Evolutionary conservation across 2,329 filamentous ascomycete species (phyloP), one percentile per base, ranked within the genome.

Genomic region (Cladosporium sp.): DNA sequence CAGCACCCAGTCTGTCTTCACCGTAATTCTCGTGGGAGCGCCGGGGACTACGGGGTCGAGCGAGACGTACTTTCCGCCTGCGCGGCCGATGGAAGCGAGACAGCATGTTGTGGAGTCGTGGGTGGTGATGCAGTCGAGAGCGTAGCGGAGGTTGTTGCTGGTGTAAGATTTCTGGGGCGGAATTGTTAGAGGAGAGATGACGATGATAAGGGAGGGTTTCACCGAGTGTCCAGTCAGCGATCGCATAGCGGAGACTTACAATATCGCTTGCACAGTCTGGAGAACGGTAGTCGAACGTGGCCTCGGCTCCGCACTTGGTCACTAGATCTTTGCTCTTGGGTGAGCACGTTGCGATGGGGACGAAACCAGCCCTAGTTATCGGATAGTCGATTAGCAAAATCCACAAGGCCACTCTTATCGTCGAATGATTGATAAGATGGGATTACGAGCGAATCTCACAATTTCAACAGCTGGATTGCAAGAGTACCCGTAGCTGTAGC

Each of bases 61-160:
- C 0, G 73, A 69, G 0, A 73, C 69, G 68, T 82, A 82, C 5
- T 71, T 70, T 1, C 80, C 80, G 14, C 80, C 80, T 0, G 76
- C 72, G 1, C 74, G 70, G 1, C 79, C 78, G 2, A 82, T 67
- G n/a, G 64, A 57, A 14, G 8, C 59, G n/a, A 66, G 66, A 46
- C 66, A 66, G 39, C 63, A 57, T 30, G 43, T 58, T 49, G 58
- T 66, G 23, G 60, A 60, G 18, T 57, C 53, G 21, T n/a, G 23
- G 14, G 25, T 70, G 1, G 78, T 69, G 51, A 84, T 74, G 71
- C 79, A 81, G 72, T 85, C 83, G 2, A 84, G 67, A 1, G 76
- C 80, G 59, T 77, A 78, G 1, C 56, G 66, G 0, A 84, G 76
- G 1, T 61, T 64, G 70, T 79, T 77, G 4, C 66, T 53, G 0